A percentile compares a stretch with the other conserved stretches of the same genome.
These are phyloP conservation scores for Wickerhamiella sergipiensis DNA, from an alignment of 805 yeast genomes.

Conservation along the genomic window DNA sequence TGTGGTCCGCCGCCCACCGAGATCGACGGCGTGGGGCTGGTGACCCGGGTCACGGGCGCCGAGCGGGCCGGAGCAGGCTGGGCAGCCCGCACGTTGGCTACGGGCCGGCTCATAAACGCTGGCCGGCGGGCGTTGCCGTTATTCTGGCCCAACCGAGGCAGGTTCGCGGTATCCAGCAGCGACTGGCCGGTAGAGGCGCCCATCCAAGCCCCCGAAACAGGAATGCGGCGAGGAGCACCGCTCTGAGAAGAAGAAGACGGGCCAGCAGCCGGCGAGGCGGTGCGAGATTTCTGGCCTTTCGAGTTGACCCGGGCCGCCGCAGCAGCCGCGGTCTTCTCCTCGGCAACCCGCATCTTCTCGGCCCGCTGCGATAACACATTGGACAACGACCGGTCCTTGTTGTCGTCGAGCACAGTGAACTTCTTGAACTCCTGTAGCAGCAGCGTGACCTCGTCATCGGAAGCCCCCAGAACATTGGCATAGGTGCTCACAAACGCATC, in stretches of 20 bases:
- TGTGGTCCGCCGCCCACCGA: slow-evolving; percentile 4
- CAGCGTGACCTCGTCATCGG: slow-evolving; percentile 12
- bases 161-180: slow-evolving; percentile 2
- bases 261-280: neutral
- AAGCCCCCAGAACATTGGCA: slow-evolving; percentile 8
- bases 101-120: slow-evolving; percentile 1
- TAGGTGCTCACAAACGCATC: slow-evolving; percentile 15
- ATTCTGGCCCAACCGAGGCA: slow-evolving; percentile 12
- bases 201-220: neutral
- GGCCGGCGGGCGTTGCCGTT: neutral
- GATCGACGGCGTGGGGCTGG: neutral
- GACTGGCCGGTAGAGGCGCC: neutral
- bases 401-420: neutral
- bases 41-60: neutral
- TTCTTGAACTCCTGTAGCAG: slow-evolving; percentile 11
- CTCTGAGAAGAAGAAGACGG: slow-evolving; percentile 4
- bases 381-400: slow-evolving; percentile 3
- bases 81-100: slow-evolving; percentile 11
- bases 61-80: neutral
- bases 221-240: neutral
- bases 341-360: neutral
- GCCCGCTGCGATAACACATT: slow-evolving; percentile 4
- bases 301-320: neutral
- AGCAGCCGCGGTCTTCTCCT: neutral
- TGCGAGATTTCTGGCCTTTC: neutral